Evolutionary conservation across 148 eudicot genomes (phyloP).

Genomic region (Vaccinium vitisidaea): DNA sequence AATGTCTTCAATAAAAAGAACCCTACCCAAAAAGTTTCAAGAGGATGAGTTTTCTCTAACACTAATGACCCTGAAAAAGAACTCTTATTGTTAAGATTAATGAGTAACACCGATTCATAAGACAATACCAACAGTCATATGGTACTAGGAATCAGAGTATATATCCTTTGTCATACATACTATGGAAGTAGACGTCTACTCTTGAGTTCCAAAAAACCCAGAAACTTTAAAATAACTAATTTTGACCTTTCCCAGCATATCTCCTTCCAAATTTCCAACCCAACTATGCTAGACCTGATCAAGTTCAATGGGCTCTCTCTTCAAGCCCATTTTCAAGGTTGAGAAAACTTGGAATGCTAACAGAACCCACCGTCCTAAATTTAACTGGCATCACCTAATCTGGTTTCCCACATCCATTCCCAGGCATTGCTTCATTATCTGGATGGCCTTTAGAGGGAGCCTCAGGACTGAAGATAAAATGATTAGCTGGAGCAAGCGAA

Average conservation of each 20-base stretch:
- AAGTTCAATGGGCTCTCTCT: too few species aligned
- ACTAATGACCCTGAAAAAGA: not conserved
- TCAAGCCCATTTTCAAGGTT: too few species aligned
- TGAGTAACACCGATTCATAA: not conserved
- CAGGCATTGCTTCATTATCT: too few species aligned
- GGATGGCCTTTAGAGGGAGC: too few species aligned
- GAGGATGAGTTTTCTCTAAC: not conserved
- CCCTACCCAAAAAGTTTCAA: not conserved
- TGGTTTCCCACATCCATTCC: too few species aligned
- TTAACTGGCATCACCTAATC: too few species aligned
- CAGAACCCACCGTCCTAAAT: too few species aligned
- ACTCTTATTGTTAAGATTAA: not conserved
- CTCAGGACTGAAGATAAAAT: too few species aligned
- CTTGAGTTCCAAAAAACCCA: not conserved
- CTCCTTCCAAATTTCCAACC: too few species aligned
- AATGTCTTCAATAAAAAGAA: not conserved
- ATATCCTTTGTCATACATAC: not conserved
- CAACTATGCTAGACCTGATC: too few species aligned
- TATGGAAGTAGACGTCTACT: not conserved
- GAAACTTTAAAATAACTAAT: not conserved
- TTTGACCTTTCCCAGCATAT: not conserved
- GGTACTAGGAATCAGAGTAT: not conserved
- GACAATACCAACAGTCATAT: not conserved
- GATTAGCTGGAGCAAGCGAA: too few species aligned
- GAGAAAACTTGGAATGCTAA: too few species aligned